Evolutionary conservation across 208 protist species (phyloP).

Genomic region (Leishmania major): DNA sequence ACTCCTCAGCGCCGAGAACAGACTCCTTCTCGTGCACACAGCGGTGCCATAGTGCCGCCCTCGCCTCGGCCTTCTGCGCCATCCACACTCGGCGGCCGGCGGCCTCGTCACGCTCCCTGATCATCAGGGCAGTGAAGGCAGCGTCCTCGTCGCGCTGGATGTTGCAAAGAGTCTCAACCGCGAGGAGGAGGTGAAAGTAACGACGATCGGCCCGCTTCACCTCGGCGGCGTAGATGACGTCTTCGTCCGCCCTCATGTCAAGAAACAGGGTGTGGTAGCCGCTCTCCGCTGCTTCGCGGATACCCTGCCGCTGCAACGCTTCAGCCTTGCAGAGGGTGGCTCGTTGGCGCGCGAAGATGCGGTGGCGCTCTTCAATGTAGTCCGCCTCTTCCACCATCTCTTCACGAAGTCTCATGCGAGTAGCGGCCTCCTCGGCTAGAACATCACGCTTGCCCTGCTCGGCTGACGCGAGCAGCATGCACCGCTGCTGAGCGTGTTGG

Average conservation of each 20-base stretch:
- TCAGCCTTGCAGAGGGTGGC: constrained; percentile 5
- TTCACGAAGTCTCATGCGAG: constrained; percentile 21
- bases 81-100: constrained; percentile 44
- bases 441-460: constrained; percentile 49
- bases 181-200: constrained; percentile 26
- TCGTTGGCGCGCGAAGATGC: constrained; percentile 27
- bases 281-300: constrained; percentile 30
- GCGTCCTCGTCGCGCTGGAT: constrained; percentile 48
- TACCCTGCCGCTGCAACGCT: constrained; percentile 17
- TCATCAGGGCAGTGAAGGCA: constrained; percentile 31
- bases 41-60: constrained; percentile 22
- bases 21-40: constrained; percentile 13
- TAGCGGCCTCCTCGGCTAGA: constrained; percentile 35
- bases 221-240: constrained; percentile 7
- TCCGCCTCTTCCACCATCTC: constrained; percentile 31
- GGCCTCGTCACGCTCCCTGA: constrained; percentile 31
- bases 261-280: constrained; percentile 40
- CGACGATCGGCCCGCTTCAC: constrained; percentile 6
- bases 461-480: constrained; percentile 11
- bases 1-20: constrained; percentile 33
- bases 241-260: constrained; percentile 35
- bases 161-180: constrained; percentile 30
- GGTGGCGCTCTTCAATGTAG: constrained; percentile 24
- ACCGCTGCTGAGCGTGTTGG: constrained; percentile 17
- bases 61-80: constrained; percentile 32